Percentiles rank a stretch among this genome's conserved stretches.
Conservation (phyloP, 306 rosid genomes). For the Argentina anserina region DNA sequence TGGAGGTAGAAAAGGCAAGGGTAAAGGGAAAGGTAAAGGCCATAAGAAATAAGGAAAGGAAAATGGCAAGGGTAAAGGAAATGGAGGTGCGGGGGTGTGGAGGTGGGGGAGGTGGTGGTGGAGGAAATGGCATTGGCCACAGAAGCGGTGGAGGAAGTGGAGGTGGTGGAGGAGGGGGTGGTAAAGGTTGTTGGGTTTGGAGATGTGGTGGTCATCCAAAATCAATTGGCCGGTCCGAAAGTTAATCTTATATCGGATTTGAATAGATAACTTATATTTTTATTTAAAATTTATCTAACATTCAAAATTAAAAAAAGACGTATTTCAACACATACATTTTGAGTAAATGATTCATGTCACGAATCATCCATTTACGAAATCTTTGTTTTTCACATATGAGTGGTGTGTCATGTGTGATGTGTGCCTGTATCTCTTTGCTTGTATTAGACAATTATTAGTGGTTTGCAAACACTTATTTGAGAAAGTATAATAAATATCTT, state of each 20-base stretch:
- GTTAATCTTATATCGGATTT: too few species aligned
- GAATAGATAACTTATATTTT: too few species aligned
- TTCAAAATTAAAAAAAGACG: too few species aligned
- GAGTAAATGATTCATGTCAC: not conserved
- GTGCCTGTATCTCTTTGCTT: not conserved
- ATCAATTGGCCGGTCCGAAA: slow-evolving; percentile 12
- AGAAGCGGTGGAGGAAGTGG: slow-evolving; percentile 1
- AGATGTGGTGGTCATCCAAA: slow-evolving; percentile 21
- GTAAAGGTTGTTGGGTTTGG: slow-evolving; percentile 26
- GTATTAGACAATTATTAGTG: slow-evolving; percentile 1
- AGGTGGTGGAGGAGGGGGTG: slow-evolving; percentile 10
- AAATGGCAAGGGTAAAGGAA: not conserved
- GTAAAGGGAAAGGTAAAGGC: not conserved
- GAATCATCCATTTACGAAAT: not conserved
- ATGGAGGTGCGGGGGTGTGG: not conserved
- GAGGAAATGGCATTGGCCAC: not conserved
- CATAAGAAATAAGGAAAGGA: not conserved
- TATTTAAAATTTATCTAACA: too few species aligned
- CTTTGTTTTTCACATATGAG: not conserved
- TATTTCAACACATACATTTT: not conserved
- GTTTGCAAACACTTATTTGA: not conserved
- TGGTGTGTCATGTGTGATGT: not conserved
- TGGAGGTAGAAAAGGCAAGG: slow-evolving; percentile 11
- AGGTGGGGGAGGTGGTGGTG: not conserved
- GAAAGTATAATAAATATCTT: slow-evolving; percentile 1